Evolutionary conservation across 2,329 filamentous ascomycete genomes (phyloP), one percentile per base, ranked within the genome.

Genomic region (Ophiocordyceps camponoti-saundersi): DNA sequence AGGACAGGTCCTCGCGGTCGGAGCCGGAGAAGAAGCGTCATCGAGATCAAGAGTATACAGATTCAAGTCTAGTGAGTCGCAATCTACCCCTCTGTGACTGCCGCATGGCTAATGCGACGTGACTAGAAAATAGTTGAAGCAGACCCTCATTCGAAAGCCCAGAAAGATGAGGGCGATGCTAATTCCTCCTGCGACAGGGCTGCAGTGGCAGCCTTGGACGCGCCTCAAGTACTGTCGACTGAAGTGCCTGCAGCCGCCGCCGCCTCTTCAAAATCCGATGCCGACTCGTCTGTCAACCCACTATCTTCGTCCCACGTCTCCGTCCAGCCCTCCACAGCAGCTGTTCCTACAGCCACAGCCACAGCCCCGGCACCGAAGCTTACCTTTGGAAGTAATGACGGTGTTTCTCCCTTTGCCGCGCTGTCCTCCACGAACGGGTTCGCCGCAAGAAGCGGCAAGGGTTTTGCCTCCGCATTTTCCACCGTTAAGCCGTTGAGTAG

Each of bases 11-110:
- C 42, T 57, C 54, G 47, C 55, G 64, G 46, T 53, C 59, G 42
- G 77, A 79, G 56, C 78, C 78, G 18, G 76, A 81, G 61, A 81
- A 81, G 66, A 82, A 82, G 62, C 70, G 78, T 44, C 67, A 71
- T 48, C 70, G 78, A 46, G 78, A 82, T 49, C 64, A 69, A 46
- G 66, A 72, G 46, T 51, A 56, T 29, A 53, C 56, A 51, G 50
- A 64, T 43, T 57, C 57, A 40, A 51, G 55, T 36, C 49, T 56
- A 48, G 67, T 67, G 61, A 48, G 62, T 56, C 16, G 21, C 13
- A 20, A 34, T 45, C 49, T 6, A n/a, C 3, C 26, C 26, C 26
- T 39, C n/a, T n/a, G 15, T 18, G 4, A 3, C 6, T 39, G 34
- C 15, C 15, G n/a, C 16, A 6, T 39, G 34, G 34, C 34, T 39